Percentiles rank a stretch among this genome's conserved stretches.
phyloP scores from a whole-genome alignment of 441 rosid genomes.

The Gossypium davidsonii region DNA sequence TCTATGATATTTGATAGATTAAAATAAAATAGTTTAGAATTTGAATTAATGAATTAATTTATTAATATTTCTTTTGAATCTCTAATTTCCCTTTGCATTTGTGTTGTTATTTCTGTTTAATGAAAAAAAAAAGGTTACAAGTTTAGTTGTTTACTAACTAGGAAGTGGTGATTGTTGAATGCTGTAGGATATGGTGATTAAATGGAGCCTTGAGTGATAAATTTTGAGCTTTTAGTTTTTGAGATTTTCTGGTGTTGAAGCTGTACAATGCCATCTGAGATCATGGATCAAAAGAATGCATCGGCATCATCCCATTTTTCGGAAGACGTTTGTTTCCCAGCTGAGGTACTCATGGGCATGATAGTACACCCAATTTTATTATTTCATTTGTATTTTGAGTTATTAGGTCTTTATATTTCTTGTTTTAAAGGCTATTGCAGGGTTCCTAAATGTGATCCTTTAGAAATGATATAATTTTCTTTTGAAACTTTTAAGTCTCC shows the following conservation, averaged over 20 bases:
- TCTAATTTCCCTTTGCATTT: background rate
- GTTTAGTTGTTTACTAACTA: background rate
- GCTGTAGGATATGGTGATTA: constrained; percentile 25
- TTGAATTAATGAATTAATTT: background rate
- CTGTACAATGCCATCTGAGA: constrained; percentile 52
- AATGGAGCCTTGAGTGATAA: background rate
- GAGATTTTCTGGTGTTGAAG: constrained; percentile 20
- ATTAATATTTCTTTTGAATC: background rate
- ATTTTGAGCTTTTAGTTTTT: constrained; percentile 22
- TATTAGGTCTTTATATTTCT: constrained; percentile 1
- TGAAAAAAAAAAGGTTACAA: background rate
- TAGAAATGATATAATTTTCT: background rate
- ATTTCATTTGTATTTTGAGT: background rate
- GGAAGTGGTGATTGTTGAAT: constrained; percentile 19
- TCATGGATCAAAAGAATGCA: constrained; percentile 60
- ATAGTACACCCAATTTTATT: background rate
- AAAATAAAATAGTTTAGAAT: background rate
- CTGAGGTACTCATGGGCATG: constrained; percentile 43
- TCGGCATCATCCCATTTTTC: constrained; percentile 41
- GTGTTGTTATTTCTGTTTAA: background rate
- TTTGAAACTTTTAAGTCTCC: background rate
- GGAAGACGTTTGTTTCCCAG: constrained; percentile 38
- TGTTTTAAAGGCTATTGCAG: background rate
- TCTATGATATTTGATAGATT: background rate
- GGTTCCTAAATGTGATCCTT: background rate